Base-by-base conservation (phyloP, 2,329 filamentous ascomycete species). In the Thermomyces lanuginosus region DNA sequence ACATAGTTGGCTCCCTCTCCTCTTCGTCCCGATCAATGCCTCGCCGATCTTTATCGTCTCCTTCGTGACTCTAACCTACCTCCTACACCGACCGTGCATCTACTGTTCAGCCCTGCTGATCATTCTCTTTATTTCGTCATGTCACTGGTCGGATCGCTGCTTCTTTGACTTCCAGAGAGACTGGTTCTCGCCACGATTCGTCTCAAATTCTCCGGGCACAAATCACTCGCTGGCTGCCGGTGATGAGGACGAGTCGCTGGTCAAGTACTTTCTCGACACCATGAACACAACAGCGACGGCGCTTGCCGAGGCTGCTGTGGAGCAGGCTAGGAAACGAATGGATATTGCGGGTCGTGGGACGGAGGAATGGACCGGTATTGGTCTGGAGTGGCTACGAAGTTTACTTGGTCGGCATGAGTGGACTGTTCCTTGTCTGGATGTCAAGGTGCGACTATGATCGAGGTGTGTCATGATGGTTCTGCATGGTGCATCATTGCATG, bases 71-170 rank as follows among this genome's bases (percentile, higher is more conserved):
- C 82, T 84, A 53, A 92, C 84, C 38, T 95, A 92, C 64, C 80
- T 92, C 57, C 74, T 98, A 44, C 92, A 93, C 59, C 76, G 86
- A 29, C 89, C 89, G 28, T 98, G 89, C 61, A 76, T 92, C 42
- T 98, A 98, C 66, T 98, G 89, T 69, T 92, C 83, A 34, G 74
- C 93, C 35, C 76, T 98, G 28, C 80, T 98, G 25, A 69, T 92
- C 38, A 83, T 95, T 42, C 81, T 98, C 41, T 92, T 93, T 61
- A 69, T 84, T 39, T 91, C 83, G 14, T 83, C 77, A 14, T 89
- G 80, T 55, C 76, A 84, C 65, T 89, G 80, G 80, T 79, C 76
- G 39, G 78, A 84, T 49, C 72, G 74, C 28, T 89, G 80, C 50
- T 89, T 95, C 60, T 89, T 95, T 63, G 86, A 95, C 60, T 78